These are phyloP conservation scores for Monilinia vaccinii-corymbosi DNA, from an alignment of 2,329 filamentous ascomycete species.

Conservation along the genomic window DNA sequence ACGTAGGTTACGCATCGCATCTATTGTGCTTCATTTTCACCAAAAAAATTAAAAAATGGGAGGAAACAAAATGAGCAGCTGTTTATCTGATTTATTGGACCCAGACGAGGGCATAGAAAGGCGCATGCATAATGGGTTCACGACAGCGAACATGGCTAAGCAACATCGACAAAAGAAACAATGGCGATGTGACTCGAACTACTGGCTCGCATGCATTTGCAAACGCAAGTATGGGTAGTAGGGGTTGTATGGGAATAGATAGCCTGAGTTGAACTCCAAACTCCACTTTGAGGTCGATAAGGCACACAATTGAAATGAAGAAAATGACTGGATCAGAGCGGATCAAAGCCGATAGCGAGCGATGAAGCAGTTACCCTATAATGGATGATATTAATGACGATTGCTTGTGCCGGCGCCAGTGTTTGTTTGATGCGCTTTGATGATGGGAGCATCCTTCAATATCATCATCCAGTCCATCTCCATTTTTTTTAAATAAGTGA, in stretches of 20 bases:
- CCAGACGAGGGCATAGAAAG: not conserved
- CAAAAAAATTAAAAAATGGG: not conserved
- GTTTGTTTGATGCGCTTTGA: not conserved
- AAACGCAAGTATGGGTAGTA: not conserved
- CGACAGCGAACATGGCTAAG: not conserved
- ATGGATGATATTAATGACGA: not conserved
- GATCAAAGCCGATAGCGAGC: not conserved
- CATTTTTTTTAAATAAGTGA: too few relatives aligned
- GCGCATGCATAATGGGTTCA: not conserved
- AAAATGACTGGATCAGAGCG: not conserved
- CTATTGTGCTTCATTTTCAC: not conserved
- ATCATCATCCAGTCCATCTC: too few relatives aligned
- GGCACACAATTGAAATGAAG: not conserved
- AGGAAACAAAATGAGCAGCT: not conserved
- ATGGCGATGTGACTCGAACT: not conserved
- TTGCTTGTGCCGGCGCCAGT: not conserved
- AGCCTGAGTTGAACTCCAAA: not conserved
- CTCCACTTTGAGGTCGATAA: not conserved
- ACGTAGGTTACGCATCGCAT: not conserved
- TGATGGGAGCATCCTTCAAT: not conserved
- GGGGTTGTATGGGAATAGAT: not conserved
- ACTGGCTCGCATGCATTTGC: not conserved
- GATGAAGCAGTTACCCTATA: not conserved
- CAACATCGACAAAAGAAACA: not conserved
- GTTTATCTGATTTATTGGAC: not conserved